phyloP scores from a whole-genome alignment of 306 rosid genomes.

The Sphenostylis stenocarpa region DNA sequence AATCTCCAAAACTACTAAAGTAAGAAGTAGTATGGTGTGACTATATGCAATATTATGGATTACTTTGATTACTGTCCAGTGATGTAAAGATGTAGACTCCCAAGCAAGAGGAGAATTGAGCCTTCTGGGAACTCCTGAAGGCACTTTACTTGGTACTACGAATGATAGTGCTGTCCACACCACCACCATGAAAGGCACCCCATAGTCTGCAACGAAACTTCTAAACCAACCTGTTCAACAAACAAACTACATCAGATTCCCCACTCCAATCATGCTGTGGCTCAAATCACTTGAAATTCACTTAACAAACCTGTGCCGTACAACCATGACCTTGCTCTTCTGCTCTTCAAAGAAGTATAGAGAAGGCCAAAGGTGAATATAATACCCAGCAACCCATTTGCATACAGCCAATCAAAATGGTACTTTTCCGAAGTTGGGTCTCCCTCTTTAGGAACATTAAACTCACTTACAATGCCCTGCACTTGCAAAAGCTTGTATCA shows the following conservation, averaged over 20 bases:
- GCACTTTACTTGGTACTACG: conserved; percentile 56
- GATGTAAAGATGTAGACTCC: conserved; percentile 68
- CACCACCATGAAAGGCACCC: conserved; percentile 82
- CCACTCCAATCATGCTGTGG: neutral
- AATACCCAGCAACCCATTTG: conserved; percentile 76
- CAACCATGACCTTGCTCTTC: conserved; percentile 87
- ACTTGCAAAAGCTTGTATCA: conserved; percentile 16
- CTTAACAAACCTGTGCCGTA: conserved; percentile 72
- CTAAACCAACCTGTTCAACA: conserved; percentile 60
- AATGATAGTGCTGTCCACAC: conserved; percentile 77
- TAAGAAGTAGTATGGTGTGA: neutral
- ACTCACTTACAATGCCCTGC: conserved; percentile 78
- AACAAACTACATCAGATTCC: neutral
- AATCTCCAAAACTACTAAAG: neutral
- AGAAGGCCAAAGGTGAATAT: conserved; percentile 78
- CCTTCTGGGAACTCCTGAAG: conserved; percentile 79
- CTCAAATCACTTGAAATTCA: neutral
- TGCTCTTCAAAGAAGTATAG: conserved; percentile 66
- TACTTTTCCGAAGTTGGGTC: conserved; percentile 44
- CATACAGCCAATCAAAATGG: conserved; percentile 64
- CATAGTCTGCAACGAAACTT: conserved; percentile 77
- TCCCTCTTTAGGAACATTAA: conserved; percentile 55
- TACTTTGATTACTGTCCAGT: conserved; percentile 84
- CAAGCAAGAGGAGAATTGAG: conserved; percentile 76
- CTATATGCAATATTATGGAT: conserved; percentile 3